phyloP scores from a whole-genome alignment of 768 basidiomycete genomes.

The Calocybe cyanea region DNA sequence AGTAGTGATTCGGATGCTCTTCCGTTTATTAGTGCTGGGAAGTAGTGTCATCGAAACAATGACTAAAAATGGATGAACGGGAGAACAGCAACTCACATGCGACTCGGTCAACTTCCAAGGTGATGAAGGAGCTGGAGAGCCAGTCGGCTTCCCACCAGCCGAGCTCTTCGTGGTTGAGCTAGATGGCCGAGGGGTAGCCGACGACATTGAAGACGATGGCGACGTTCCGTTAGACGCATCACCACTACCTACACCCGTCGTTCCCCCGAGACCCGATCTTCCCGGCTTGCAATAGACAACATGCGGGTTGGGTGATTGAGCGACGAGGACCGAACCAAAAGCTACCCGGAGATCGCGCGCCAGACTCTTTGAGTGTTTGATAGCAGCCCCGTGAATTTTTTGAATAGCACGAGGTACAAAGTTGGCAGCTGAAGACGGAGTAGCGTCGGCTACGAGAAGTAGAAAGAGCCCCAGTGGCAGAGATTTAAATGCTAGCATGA shows the following conservation, averaged over 20 bases:
- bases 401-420: conserved; percentile 40
- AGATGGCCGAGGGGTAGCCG: conserved; percentile 13
- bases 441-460: conserved; percentile 30
- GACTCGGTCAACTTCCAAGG: conserved; percentile 57
- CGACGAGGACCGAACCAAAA: conserved; percentile 49
- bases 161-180: conserved; percentile 18
- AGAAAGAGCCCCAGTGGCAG: conserved; percentile 33
- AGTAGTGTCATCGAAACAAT: too few species aligned
- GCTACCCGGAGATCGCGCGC: conserved; percentile 69
- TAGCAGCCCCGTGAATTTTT: conserved; percentile 50
- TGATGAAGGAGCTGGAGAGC: conserved; percentile 32
- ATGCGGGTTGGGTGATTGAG: conserved; percentile 27
- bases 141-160: conserved; percentile 16
- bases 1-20: conserved; percentile 76
- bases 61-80: not conserved
- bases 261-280: conserved; percentile 21
- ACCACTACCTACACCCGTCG: conserved; percentile 5
- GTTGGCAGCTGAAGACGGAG: conserved; percentile 21
- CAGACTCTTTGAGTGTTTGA: conserved; percentile 55
- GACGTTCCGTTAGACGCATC: conserved; percentile 19
- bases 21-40: conserved; percentile 63
- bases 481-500: conserved; percentile 23
- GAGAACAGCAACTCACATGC: conserved; percentile 58
- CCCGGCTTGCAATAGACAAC: conserved; percentile 44
- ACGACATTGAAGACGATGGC: conserved; percentile 14